Evolutionary conservation across 2,329 filamentous ascomycete species (phyloP).

Genomic region (Curvularia eragrostidis): DNA sequence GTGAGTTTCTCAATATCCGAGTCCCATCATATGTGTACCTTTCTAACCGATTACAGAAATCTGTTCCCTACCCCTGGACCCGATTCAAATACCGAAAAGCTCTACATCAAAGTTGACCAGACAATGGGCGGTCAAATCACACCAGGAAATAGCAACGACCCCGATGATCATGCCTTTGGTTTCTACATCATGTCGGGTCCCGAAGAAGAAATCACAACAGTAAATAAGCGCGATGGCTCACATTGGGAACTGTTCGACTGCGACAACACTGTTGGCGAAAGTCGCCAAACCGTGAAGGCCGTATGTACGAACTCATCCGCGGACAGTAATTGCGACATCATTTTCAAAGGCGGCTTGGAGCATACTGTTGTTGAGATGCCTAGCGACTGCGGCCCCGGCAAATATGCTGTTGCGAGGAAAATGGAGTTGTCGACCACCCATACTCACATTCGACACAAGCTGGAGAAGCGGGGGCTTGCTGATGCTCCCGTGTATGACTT

Average conservation of each 20-base stretch:
- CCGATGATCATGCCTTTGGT: slow-evolving; percentile 23
- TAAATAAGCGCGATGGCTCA: neutral
- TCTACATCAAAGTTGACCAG: too few relatives aligned
- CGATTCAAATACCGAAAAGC: too few relatives aligned
- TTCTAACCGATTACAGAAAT: too few relatives aligned
- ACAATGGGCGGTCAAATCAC: too few relatives aligned
- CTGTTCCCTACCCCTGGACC: too few relatives aligned
- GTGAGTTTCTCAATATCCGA: too few relatives aligned
- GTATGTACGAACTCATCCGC: slow-evolving; percentile 48
- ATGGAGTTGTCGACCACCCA: slow-evolving; percentile 33
- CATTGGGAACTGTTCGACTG: slow-evolving; percentile 28
- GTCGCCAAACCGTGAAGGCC: slow-evolving; percentile 47
- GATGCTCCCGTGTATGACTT: slow-evolving; percentile 17
- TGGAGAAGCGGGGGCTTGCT: neutral
- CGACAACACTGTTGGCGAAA: slow-evolving; percentile 34
- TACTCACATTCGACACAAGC: neutral
- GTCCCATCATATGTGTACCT: too few relatives aligned
- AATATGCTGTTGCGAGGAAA: slow-evolving; percentile 50
- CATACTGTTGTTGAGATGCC: slow-evolving; percentile 55
- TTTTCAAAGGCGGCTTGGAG: slow-evolving; percentile 47
- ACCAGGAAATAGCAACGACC: neutral
- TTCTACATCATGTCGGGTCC: neutral
- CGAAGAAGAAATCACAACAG: neutral
- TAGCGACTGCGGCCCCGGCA: slow-evolving; percentile 48
- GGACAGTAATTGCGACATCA: slow-evolving; percentile 50